Base-by-base conservation (phyloP, 768 basidiomycete species). In the Lactarius hengduanensis region DNA sequence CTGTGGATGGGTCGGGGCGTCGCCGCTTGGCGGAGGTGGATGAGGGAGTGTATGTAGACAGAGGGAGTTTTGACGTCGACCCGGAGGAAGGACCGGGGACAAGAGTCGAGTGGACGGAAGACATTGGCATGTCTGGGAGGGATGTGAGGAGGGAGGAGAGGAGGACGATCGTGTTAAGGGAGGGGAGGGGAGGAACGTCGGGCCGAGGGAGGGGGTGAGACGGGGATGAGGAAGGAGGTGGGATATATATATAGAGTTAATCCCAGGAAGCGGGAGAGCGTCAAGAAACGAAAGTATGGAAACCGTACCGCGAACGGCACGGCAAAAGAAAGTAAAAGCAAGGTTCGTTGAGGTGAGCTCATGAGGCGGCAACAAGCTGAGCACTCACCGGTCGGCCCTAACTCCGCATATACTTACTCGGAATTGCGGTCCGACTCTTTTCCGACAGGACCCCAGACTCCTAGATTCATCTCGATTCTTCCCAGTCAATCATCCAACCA, bases 1-100 rank as follows among this genome's bases (percentile, higher is more conserved):
- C 83, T 53, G 82, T 81, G 32, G 83, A 81, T 13, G 57, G 38
- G 74, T 89, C 86, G 74, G 85, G 86, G 61, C 89, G 85, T 74
- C 68, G 62, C 34, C 69, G 64, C 38, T 70, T 71, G 30, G 20
- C 32, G n/a, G 68, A 38, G 4, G 64, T 22, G 26, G 60, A 34
- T 22, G 58, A 18, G 9, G n/a, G 58, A 13, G 45, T 4, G 20
- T 61, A 36, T 16, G 55, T 9, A 41, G 66, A 38, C 3, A 54
- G 22, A 34, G 50, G 30, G 6, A 11, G 34, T 20, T 26, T 60
- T 13, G 61, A 50, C 11, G 47, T 43, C 7, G 36, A n/a, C 11
- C 15, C 55, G 2, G 59, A 61, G 61, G 55, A 63, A 28, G 58
- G 38, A 7, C 63, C 34, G 11, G 62, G 47, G 43, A 40, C 10